Conservation (phyloP, 768 basidiomycete genomes). For the Baorangia bicolor region DNA sequence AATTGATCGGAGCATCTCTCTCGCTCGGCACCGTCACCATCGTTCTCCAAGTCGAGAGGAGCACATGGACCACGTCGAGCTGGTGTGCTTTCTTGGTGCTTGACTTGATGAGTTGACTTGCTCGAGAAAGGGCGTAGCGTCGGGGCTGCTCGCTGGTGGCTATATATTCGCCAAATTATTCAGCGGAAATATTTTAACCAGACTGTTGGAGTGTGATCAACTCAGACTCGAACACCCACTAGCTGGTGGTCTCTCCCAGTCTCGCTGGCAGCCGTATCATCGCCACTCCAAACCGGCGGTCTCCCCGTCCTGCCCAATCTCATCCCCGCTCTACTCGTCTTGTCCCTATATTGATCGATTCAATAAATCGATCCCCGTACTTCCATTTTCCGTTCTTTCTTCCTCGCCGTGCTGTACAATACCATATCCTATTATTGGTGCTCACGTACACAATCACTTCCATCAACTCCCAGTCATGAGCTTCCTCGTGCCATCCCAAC, state of each 20-base stretch:
- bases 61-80: constrained; percentile 3
- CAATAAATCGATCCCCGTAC: constrained; percentile 13
- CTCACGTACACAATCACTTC: constrained; percentile 19
- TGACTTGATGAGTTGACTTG: not conserved
- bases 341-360: constrained; percentile 17
- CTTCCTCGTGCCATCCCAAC: constrained; percentile 37
- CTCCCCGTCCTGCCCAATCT: not conserved
- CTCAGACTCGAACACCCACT: constrained; percentile 25
- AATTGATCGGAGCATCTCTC: constrained; percentile 23
- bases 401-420: constrained; percentile 15
- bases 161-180: constrained; percentile 18
- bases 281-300: not conserved
- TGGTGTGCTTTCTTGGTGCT: not conserved
- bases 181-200: constrained; percentile 27
- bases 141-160: constrained; percentile 2
- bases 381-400: constrained; percentile 20
- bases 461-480: constrained; percentile 30
- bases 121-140: not conserved
- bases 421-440: constrained; percentile 21
- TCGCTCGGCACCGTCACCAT: constrained; percentile 26
- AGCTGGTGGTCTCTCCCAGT: no score
- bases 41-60: not conserved
- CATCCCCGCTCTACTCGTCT: not conserved
- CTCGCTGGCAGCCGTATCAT: not conserved
- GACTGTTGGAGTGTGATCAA: constrained; percentile 14